Evolutionary conservation across 306 rosid species (phyloP), one percentile per base, ranked within the genome.

Genomic region (Vigna angularis): DNA sequence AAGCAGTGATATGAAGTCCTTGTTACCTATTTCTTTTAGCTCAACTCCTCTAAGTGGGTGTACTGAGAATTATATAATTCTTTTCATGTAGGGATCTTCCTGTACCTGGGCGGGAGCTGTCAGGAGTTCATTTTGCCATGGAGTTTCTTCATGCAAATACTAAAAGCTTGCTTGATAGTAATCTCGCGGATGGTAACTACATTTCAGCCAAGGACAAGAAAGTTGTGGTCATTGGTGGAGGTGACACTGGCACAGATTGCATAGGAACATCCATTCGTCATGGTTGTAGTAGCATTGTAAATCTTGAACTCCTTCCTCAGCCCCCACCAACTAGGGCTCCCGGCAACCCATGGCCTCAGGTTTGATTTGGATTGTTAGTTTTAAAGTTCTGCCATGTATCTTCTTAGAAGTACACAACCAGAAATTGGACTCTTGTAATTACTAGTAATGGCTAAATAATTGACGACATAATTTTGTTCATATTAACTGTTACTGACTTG

Each of bases 181-280:
- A 87, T 79, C 96, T 89, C 12, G 66, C 87, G 73, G 96, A 93
- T 76, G 94, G 94, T 17, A 86, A 91, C 68, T 96, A 88, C 83
- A 96, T 96, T 69, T 96, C 99, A 73, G 98, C 99, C 15, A 90
- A 96, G 85, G 98, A 93, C 38, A 96, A 93, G 87, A 96, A 91
- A 65, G 91, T 96, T 53, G 97, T 96, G 26, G 97, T 96, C 77
- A 93, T 96, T 66, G 99, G 99, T 61, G 99, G 99, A 9, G 99
- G 99, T 78, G 99, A 96, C 89, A 96, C 99, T 9, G 99, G 99
- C 67, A 96, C 99, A 13, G 99, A 96, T 86, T 96, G 99, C 91
- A 90, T 96, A 1, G 99, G 98, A 47, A 96, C 99, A 62, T 96
- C 99, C 34, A 79, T 96, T 49, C 90, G 99, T 13, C 99, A 96